Evolutionary conservation across 1,284 basidiomycete species (phyloP), one percentile per base, ranked within the genome.

Genomic region (Cronartium ribicola): DNA sequence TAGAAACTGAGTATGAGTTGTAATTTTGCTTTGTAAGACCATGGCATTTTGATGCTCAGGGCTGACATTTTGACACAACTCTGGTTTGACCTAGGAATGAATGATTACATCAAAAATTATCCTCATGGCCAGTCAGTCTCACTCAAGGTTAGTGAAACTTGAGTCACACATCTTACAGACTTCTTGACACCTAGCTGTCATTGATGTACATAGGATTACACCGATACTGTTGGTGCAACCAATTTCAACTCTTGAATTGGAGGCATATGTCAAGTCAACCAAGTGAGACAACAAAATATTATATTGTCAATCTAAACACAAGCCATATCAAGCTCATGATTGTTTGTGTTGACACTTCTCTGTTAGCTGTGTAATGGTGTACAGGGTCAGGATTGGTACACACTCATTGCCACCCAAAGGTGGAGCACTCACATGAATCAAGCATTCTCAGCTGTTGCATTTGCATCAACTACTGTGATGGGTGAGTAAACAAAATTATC

Each of bases 351-450:
- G 40, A 67, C 7, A 17, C 55, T 29, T 59, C 13, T 29, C 29
- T 29, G 29, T 29, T 39, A 74, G 72, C 59, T 74, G 41, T 74
- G 72, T 39, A 62, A 67, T 22, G 72, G 65, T 11, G 72, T 74
- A 37, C 40, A 36, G 20, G 72, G 72, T 41, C 67, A 74, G 67
- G 72, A 74, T 43, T 74, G 72, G 72, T 74, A 74, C 67, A 65
- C 72, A 37, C 66, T 74, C 13, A 57, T 74, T 11, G 72, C 72
- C 46, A 65, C 72, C 48, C 72, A 74, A 60, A 64, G 72, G 22
- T 74, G 72, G 72, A 67, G 60, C 22, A 67, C 46, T 48, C 65
- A 65, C 22, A 62, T 74, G 43, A 74, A 67, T 39, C 72, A 74
- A 67, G 59, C 60, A 1, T 74, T 51, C 43, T 43, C 63, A 62